phyloP scores from a whole-genome alignment of 2,329 filamentous ascomycete species.

The Dactylella cylindrospora region DNA sequence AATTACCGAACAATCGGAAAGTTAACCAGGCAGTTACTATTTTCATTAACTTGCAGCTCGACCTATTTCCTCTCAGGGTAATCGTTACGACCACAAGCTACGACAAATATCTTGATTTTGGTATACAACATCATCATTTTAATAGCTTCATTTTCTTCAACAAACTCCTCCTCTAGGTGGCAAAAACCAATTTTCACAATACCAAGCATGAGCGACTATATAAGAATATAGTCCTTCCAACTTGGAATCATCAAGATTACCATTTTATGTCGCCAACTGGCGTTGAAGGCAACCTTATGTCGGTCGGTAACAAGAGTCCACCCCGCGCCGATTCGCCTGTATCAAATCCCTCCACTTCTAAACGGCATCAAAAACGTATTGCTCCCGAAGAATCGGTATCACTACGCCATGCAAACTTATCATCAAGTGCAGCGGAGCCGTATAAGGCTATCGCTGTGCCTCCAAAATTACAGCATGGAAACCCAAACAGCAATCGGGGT shows the following conservation, averaged over 20 bases:
- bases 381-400: slow-evolving; percentile 36
- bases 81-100: slow-evolving; percentile 22
- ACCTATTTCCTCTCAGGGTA: slow-evolving; percentile 13
- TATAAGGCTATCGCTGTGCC: slow-evolving; percentile 26
- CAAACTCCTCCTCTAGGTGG: background rate
- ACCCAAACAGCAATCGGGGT: slow-evolving; percentile 9
- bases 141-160: background rate
- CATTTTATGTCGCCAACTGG: slow-evolving; percentile 12
- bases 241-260: background rate
- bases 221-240: slow-evolving; percentile 4
- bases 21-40: background rate
- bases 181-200: background rate
- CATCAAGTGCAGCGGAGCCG: slow-evolving; percentile 25
- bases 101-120: slow-evolving; percentile 1
- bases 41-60: slow-evolving; percentile 2
- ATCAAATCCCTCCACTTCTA: slow-evolving; percentile 3
- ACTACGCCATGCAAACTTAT: slow-evolving; percentile 25
- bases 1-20: slow-evolving; percentile 6
- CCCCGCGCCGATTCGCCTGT: slow-evolving; percentile 1
- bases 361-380: slow-evolving; percentile 7
- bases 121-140: slow-evolving; percentile 2
- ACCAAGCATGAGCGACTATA: slow-evolving; percentile 11
- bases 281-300: slow-evolving; percentile 16
- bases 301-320: slow-evolving; percentile 22
- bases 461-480: slow-evolving; percentile 23